Percentiles rank a stretch among this genome's conserved stretches.
phyloP scores from a whole-genome alignment of 106 monocot genomes.

The Platanthera guangdongensis region DNA sequence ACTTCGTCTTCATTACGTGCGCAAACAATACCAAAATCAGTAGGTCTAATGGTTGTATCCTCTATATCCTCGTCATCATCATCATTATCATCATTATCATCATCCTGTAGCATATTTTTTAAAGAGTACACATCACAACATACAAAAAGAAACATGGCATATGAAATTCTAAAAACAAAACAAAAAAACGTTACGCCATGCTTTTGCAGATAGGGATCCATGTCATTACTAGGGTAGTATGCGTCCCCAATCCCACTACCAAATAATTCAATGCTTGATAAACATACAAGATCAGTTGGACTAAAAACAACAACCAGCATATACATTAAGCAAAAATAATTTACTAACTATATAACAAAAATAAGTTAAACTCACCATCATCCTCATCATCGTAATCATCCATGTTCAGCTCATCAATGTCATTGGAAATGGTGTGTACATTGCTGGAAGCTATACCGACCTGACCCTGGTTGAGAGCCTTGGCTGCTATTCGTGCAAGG shows the following conservation, averaged over 20 bases:
- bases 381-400: conserved; percentile 84
- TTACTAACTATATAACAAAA: not conserved
- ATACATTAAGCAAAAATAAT: not conserved
- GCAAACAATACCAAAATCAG: conserved; percentile 74
- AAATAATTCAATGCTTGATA: conserved; percentile 58
- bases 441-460: conserved; percentile 11
- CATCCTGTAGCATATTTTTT: conserved; percentile 23
- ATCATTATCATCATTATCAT: conserved; percentile 69
- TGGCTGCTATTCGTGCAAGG: conserved; percentile 45
- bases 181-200: conserved; percentile 40
- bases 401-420: conserved; percentile 71
- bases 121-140: conserved; percentile 2
- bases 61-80: conserved; percentile 67
- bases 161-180: not conserved
- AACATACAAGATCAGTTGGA: not conserved
- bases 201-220: conserved; percentile 72
- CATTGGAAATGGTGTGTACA: conserved; percentile 36
- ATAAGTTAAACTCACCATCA: conserved; percentile 30
- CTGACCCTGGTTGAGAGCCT: conserved; percentile 38
- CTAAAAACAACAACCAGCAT: not conserved
- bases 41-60: conserved; percentile 73
- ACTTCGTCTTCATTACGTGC: conserved; percentile 79
- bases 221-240: conserved; percentile 73
- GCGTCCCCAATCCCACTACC: conserved; percentile 49
- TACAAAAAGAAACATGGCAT: not conserved